Evolutionary conservation across 768 basidiomycete species (phyloP), one percentile per base, ranked within the genome.

Genomic region (Russula vinacea): DNA sequence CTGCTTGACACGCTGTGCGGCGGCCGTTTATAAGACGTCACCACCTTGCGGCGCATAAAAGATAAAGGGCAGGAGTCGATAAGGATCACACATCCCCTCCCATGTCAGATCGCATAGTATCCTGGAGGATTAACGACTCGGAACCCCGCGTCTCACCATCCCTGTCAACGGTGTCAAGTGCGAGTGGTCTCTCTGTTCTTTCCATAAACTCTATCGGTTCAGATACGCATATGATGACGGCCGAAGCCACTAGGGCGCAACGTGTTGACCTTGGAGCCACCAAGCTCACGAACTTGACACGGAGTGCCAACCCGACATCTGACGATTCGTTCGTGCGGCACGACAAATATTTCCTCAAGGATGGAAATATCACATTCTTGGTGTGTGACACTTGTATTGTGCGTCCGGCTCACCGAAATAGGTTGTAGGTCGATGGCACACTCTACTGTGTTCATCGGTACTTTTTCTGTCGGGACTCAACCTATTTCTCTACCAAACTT

Each of bases 351-450:
- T 68, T 57, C 44, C 62, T 68, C 32, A 40, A 22, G 2, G 67
- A 66, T 33, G 64, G 67, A 14, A 68, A 66, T 13, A 35, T 68
- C 24, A 62, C 60, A 0, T 66, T 68, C 49, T 37, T 68, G 26
- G 67, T 68, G 8, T 2, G 60, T 5, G 29, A 29, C 5, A 5
- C 29, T 29, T 29, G 29, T 29, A 29, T 29, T 29, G 29, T 29
- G 29, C 29, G 29, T 5, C 29, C 29, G 29, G 29, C 29, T 29
- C 29, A 29, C 29, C 2, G 29, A 29, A 29, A 29, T 5, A 29
- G 29, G 29, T 5, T 29, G 29, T 29, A 65, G 64, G 50, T 65
- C 11, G 64, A 63, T 17, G 40, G 40, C 19, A 62, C 59, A 8
- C 52, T 61, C 33, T 64, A 61, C 5, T 60, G 59, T 10, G 33